Conservation (phyloP, 495 filamentous ascomycete genomes). For the Trypethelium eluteriae region DNA sequence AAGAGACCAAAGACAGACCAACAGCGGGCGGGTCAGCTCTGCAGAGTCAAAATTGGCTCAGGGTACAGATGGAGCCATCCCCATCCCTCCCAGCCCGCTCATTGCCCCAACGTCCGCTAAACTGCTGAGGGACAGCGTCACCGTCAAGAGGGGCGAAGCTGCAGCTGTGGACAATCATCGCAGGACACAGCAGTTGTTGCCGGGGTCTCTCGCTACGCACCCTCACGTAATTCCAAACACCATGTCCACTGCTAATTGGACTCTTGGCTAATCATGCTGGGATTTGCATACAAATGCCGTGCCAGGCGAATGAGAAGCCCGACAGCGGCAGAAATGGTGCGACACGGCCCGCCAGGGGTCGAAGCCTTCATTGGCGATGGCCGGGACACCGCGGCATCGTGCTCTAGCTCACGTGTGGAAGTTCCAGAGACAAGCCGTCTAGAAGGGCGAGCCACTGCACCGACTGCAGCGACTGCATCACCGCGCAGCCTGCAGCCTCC, state of each 20-base stretch:
- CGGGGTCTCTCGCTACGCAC: background rate
- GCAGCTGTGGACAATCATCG: background rate
- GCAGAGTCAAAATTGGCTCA: background rate
- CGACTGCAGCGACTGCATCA: background rate
- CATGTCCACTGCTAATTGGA: background rate
- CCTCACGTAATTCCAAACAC: conserved; percentile 6
- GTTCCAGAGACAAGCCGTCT: background rate
- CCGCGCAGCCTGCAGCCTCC: conserved; percentile 3
- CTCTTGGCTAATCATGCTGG: background rate
- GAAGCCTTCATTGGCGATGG: conserved; percentile 8
- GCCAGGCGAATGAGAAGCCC: background rate
- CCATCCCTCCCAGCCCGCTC: no score
- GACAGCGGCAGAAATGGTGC: background rate
- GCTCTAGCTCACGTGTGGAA: background rate
- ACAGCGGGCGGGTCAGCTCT: conserved; percentile 3
- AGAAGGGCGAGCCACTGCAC: background rate
- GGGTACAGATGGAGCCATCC: conserved; percentile 1
- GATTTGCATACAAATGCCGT: background rate
- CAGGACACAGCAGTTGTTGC: background rate
- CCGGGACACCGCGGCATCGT: background rate
- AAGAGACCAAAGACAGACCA: background rate
- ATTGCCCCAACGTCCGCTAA: conserved; percentile 2
- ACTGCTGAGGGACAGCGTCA: background rate
- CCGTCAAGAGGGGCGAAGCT: background rate
- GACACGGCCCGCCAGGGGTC: background rate